Base-by-base conservation (phyloP, 768 basidiomycete species). In the Brasilioporus rufonigricans region DNA sequence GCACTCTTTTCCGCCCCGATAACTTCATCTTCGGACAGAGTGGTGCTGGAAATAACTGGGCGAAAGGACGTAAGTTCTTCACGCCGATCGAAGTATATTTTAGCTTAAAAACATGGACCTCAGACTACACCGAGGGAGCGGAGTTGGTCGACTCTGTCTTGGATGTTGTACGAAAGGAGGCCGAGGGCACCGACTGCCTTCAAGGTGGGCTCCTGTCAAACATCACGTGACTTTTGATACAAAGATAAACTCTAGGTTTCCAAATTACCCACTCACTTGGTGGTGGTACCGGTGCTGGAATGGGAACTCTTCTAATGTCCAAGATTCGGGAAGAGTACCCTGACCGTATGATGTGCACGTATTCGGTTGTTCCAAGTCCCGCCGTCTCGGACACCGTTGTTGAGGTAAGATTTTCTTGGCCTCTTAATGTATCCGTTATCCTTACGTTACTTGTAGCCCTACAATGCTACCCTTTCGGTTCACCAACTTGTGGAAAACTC, bases 21-120 rank as follows among this genome's bases (percentile, higher is more conserved):
- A 98, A 97, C 83, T 96, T 96, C 69, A 93, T 98, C 67, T 97
- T 95, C 61, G 96, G 94, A 52, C 96, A 98, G 76, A 93, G 86
- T 73, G 94, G 94, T 76, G 96, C 94, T 64, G 95, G 96, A 70
- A 98, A 99, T 85, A 98, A 98, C 80, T 98, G 97, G 97, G 96
- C 97, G 23, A 99, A 98, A 87, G 96, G 96, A 81, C 90, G 89
- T 93, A 69, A 83, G 92, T 89, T 50, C 21, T 31, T 16, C 1
- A 16, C 14, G 8, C 31, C 5, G 5, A 2, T 5, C 5, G 9
- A 11, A 5, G 1, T 14, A 16, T n/a, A 0, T n/a, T 13, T 36
- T 13, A 3, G 14, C 19, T 11, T 38, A 54, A 19, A 52, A 11
- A 33, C 3, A 9, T 21, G 2, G 16, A 8, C 4, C 24, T 19